These are phyloP conservation scores for Picochlorum sp. DNA, from an alignment of 139 green algal species.

Conservation along the genomic window DNA sequence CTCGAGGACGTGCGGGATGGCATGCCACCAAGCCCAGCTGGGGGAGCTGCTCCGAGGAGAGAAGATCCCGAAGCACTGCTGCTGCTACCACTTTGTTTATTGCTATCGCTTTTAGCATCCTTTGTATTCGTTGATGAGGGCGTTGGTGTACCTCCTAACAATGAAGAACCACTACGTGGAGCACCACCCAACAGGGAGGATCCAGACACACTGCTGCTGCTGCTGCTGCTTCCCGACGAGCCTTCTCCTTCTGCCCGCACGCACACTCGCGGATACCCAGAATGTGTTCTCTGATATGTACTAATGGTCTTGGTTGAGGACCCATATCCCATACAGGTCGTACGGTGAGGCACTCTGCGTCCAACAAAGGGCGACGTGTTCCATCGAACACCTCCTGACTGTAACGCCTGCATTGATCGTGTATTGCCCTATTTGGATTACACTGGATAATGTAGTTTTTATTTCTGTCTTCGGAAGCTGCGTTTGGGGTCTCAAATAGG, in stretches of 20 bases:
- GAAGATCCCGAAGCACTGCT: neutral
- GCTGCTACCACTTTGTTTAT: neutral
- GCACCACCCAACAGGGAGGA: slow-evolving; percentile 2
- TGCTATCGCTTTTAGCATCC: neutral
- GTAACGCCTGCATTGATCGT: no score
- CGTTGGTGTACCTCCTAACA: slow-evolving; percentile 1
- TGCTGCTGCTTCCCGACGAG: neutral
- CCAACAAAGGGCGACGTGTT: no score
- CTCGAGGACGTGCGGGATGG: neutral
- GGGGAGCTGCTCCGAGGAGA: neutral
- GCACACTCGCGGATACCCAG: no score
- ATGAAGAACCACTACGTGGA: neutral
- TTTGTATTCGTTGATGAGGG: neutral
- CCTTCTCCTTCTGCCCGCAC: neutral
- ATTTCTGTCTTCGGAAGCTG: no score
- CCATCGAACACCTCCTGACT: no score
- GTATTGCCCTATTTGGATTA: no score
- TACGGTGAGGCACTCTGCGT: no score
- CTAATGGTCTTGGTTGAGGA: no score
- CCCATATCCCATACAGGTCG: no score
- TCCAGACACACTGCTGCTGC: neutral
- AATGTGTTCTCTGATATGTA: no score
- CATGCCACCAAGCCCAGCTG: neutral
- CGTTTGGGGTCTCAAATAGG: no score
- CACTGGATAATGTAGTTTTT: no score